phyloP scores from a whole-genome alignment of 345 rosid genomes.

The Punica granatum region DNA sequence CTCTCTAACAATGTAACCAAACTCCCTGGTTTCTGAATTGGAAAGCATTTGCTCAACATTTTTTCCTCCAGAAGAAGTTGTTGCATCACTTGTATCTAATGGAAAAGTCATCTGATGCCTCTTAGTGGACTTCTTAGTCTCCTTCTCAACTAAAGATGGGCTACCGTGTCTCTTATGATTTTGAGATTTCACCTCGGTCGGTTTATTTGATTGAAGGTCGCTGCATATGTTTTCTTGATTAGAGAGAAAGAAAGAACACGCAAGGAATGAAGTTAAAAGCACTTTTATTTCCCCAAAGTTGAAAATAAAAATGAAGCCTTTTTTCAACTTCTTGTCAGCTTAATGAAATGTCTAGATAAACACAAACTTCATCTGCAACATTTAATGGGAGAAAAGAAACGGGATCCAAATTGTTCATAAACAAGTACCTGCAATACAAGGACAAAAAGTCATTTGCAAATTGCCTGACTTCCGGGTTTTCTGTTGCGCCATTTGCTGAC shows the following conservation, averaged over 20 bases:
- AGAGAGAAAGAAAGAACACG: slow-evolving; percentile 11
- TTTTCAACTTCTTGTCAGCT: not conserved
- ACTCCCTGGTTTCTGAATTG: slow-evolving; percentile 23
- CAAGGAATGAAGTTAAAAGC: slow-evolving; percentile 1
- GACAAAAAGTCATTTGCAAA: slow-evolving; percentile 82
- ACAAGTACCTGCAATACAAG: slow-evolving; percentile 74
- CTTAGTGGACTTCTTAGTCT: slow-evolving; percentile 41
- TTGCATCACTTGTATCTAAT: slow-evolving; percentile 19
- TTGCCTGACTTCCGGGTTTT: slow-evolving; percentile 50
- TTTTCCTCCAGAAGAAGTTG: slow-evolving; percentile 23
- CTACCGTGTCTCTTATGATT: slow-evolving; percentile 49
- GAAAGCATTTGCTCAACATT: slow-evolving; percentile 32
- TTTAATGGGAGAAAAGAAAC: not conserved
- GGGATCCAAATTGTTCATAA: not conserved
- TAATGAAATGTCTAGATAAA: not conserved
- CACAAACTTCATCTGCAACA: not conserved
- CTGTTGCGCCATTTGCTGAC: slow-evolving; percentile 21
- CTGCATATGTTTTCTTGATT: slow-evolving; percentile 25
- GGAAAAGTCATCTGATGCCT: slow-evolving; percentile 28
- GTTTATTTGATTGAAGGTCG: slow-evolving; percentile 46
- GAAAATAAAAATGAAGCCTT: not conserved
- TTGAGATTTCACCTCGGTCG: slow-evolving; percentile 31
- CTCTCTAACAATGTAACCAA: slow-evolving; percentile 26
- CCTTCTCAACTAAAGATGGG: slow-evolving; percentile 31
- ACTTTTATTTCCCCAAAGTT: not conserved